Conservation (phyloP, 2,329 filamentous ascomycete species). For the Penicillium sp. region DNA sequence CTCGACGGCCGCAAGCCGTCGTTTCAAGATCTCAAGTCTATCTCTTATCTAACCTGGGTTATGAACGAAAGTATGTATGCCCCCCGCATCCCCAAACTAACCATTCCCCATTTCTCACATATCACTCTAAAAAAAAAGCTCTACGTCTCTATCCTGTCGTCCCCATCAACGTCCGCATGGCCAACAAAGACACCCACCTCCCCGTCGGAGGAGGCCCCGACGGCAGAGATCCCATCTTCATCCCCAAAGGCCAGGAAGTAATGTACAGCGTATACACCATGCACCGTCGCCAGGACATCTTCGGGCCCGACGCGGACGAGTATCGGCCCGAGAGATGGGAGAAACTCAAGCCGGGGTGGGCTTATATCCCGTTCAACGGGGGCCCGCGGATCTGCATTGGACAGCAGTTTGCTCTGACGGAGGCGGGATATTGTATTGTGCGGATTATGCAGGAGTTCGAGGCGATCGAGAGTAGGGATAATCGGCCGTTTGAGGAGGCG, state of each 20-base stretch:
- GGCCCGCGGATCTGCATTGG: conserved; percentile 33
- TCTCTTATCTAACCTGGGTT: conserved; percentile 24
- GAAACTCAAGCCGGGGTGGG: conserved; percentile 35
- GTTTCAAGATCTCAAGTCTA: conserved; percentile 27
- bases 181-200: conserved; percentile 42
- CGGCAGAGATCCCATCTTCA: conserved; percentile 58
- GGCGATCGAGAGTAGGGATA: conserved; percentile 22
- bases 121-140: conserved; percentile 17
- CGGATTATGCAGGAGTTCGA: conserved; percentile 37
- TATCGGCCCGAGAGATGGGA: conserved; percentile 49
- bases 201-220: conserved; percentile 62
- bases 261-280: conserved; percentile 69
- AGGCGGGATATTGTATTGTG: conserved; percentile 39
- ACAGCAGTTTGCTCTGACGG: conserved; percentile 33
- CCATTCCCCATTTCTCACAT: neutral
- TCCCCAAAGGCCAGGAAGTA: conserved; percentile 66
- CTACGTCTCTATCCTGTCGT: conserved; percentile 48
- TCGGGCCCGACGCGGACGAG: conserved; percentile 46
- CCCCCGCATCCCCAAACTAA: neutral
- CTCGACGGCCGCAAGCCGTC: conserved; percentile 23
- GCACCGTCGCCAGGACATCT: conserved; percentile 64
- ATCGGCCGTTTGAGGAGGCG: conserved; percentile 30
- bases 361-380: conserved; percentile 36
- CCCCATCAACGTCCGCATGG: conserved; percentile 44
- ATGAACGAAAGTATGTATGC: neutral